These are phyloP conservation scores for Trifolium dubium DNA, from an alignment of 306 rosid genomes.

Conservation along the genomic window DNA sequence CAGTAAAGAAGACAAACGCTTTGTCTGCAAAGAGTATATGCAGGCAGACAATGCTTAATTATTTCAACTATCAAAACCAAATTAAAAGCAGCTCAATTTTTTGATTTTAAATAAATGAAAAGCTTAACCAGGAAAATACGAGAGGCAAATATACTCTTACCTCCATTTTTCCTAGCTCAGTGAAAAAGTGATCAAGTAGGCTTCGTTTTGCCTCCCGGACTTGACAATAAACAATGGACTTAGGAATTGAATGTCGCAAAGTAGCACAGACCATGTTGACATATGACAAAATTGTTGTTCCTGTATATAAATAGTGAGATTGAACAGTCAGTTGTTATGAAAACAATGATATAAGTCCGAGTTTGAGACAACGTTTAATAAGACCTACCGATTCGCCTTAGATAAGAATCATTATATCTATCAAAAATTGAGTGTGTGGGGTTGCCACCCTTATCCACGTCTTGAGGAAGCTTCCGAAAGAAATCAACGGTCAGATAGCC, in stretches of 20 bases:
- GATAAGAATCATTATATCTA: slow-evolving; percentile 89
- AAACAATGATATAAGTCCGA: background rate
- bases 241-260: slow-evolving; percentile 87
- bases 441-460: slow-evolving; percentile 95
- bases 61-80: slow-evolving; percentile 25
- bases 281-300: slow-evolving; percentile 80
- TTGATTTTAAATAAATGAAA: background rate
- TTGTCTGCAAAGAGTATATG: slow-evolving; percentile 54
- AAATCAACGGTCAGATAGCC: slow-evolving; percentile 92
- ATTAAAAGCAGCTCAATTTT: slow-evolving; percentile 25
- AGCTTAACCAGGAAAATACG: background rate
- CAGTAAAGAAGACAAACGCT: slow-evolving; percentile 75
- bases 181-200: slow-evolving; percentile 84
- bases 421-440: slow-evolving; percentile 95
- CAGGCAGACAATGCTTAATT: slow-evolving; percentile 21
- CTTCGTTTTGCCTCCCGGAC: slow-evolving; percentile 93
- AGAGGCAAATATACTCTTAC: slow-evolving; percentile 47
- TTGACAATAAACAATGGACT: slow-evolving; percentile 89
- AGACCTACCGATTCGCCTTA: slow-evolving; percentile 78
- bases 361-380: slow-evolving; percentile 11
- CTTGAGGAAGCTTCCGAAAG: slow-evolving; percentile 97
- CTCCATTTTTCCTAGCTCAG: slow-evolving; percentile 86
- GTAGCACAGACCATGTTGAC: slow-evolving; percentile 87
- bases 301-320: slow-evolving; percentile 49
- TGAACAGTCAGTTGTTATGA: background rate